Evolutionary conservation across 208 protist species (phyloP).

Genomic region (Leishmania tarentolae): DNA sequence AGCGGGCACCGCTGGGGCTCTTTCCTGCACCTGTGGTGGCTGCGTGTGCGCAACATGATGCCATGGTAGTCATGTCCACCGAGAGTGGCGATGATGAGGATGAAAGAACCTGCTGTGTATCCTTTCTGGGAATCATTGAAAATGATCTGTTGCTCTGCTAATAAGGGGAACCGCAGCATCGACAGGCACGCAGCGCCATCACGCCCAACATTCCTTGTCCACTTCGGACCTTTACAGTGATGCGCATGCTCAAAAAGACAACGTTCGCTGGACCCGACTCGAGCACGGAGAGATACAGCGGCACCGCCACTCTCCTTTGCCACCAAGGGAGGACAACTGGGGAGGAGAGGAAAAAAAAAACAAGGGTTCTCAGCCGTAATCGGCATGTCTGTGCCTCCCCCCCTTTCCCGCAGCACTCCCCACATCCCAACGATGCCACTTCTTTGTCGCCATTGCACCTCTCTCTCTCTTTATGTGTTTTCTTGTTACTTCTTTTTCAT

Average conservation of each 20-base stretch:
- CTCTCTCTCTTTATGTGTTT: too few relatives aligned
- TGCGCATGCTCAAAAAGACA: neutral
- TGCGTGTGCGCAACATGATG: constrained; percentile 19
- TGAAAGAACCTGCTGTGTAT: neutral
- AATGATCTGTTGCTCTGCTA: neutral
- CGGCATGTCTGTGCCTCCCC: too few relatives aligned
- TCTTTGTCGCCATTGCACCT: too few relatives aligned
- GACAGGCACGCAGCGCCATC: neutral
- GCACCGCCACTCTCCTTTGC: neutral
- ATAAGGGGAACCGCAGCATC: neutral
- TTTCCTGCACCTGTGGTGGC: constrained; percentile 16
- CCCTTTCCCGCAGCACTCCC: too few relatives aligned
- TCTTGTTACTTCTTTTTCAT: too few relatives aligned
- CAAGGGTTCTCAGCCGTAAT: too few relatives aligned
- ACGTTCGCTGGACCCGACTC: neutral
- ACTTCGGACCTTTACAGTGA: neutral
- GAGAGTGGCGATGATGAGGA: neutral
- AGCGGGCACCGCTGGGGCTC: constrained; percentile 54
- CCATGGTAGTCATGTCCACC: neutral
- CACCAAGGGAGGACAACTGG: neutral
- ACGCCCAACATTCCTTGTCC: neutral
- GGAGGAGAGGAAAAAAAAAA: neutral
- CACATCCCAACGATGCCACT: too few relatives aligned
- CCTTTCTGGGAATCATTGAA: neutral
- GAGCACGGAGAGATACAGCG: neutral